phyloP scores from a whole-genome alignment of 2,329 filamentous ascomycete species.

The Xylariaceae sp. region DNA sequence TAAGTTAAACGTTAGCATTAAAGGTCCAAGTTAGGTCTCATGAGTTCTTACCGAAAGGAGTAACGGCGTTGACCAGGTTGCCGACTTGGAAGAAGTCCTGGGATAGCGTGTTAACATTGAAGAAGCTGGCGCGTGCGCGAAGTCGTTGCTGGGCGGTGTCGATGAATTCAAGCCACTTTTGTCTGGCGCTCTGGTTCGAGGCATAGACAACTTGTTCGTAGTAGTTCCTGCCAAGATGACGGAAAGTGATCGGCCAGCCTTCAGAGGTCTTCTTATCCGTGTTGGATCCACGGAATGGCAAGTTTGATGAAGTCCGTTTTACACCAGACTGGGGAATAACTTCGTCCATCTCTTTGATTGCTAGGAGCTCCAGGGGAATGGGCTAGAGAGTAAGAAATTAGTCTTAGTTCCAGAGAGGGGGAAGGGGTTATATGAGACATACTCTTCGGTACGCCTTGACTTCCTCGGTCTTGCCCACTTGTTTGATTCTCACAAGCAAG shows the following conservation, averaged over 20 bases:
- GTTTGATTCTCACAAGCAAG: slow-evolving; percentile 83
- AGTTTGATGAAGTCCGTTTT: slow-evolving; percentile 82
- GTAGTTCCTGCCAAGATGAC: slow-evolving; percentile 89
- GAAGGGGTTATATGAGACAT: slow-evolving; percentile 27
- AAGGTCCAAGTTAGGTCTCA: neutral
- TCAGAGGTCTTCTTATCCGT: slow-evolving; percentile 59
- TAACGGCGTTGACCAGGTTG: slow-evolving; percentile 90
- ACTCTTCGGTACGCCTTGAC: slow-evolving; percentile 84
- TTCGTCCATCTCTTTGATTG: slow-evolving; percentile 96
- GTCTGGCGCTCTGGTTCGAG: slow-evolving; percentile 74
- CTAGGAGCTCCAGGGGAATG: slow-evolving; percentile 86
- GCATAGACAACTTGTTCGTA: slow-evolving; percentile 90
- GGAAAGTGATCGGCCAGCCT: slow-evolving; percentile 92
- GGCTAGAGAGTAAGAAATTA: slow-evolving; percentile 46
- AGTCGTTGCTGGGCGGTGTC: slow-evolving; percentile 84
- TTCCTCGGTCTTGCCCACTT: slow-evolving; percentile 87
- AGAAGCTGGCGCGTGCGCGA: slow-evolving; percentile 83
- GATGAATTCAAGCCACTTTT: slow-evolving; percentile 97
- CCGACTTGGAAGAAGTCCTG: slow-evolving; percentile 55
- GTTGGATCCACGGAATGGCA: slow-evolving; percentile 48
- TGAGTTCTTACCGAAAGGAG: slow-evolving; percentile 68
- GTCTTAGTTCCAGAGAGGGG: slow-evolving; percentile 8
- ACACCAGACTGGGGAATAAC: slow-evolving; percentile 76
- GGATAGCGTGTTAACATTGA: slow-evolving; percentile 64
- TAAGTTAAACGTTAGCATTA: slow-evolving; percentile 34